Conservation (phyloP, 768 basidiomycete species). For the Serendipita indica region DNA sequence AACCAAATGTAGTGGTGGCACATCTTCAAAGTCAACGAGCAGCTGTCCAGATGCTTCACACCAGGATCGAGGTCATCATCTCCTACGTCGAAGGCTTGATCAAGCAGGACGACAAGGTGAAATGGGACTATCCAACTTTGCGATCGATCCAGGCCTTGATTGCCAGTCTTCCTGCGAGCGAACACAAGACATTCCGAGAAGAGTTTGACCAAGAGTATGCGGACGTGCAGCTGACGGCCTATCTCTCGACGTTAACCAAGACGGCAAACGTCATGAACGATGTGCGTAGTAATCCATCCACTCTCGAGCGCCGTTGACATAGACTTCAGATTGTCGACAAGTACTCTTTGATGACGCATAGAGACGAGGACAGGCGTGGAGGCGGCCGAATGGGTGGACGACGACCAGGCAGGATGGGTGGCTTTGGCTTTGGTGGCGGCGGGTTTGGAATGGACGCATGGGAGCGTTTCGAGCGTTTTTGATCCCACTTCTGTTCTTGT, state of each 20-base stretch:
- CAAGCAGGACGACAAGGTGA: slow-evolving; percentile 30
- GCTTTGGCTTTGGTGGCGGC: slow-evolving; percentile 5
- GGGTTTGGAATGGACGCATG: slow-evolving; percentile 4
- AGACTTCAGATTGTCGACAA: slow-evolving; percentile 56
- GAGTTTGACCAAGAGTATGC: slow-evolving; percentile 95
- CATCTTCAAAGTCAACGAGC: slow-evolving; percentile 84
- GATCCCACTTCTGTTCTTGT: neutral
- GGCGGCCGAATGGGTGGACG: neutral
- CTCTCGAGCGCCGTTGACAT: slow-evolving; percentile 15
- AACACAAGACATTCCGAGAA: slow-evolving; percentile 65
- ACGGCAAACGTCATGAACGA: slow-evolving; percentile 78
- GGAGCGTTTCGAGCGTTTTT: neutral
- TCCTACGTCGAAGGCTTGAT: slow-evolving; percentile 70
- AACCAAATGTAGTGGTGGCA: slow-evolving; percentile 52
- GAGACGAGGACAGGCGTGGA: slow-evolving; percentile 28
- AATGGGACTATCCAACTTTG: slow-evolving; percentile 58
- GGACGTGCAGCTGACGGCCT: slow-evolving; percentile 85
- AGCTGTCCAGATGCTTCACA: slow-evolving; percentile 92
- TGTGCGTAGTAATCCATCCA: slow-evolving; percentile 32
- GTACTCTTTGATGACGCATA: slow-evolving; percentile 43
- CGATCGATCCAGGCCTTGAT: slow-evolving; percentile 76
- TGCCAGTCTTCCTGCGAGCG: slow-evolving; percentile 75
- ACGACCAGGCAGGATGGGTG: slow-evolving; percentile 8
- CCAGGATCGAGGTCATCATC: slow-evolving; percentile 74
- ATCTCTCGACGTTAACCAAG: slow-evolving; percentile 78